Conservation (phyloP, 257 asterid species). For the Solanum sparsipilum region DNA sequence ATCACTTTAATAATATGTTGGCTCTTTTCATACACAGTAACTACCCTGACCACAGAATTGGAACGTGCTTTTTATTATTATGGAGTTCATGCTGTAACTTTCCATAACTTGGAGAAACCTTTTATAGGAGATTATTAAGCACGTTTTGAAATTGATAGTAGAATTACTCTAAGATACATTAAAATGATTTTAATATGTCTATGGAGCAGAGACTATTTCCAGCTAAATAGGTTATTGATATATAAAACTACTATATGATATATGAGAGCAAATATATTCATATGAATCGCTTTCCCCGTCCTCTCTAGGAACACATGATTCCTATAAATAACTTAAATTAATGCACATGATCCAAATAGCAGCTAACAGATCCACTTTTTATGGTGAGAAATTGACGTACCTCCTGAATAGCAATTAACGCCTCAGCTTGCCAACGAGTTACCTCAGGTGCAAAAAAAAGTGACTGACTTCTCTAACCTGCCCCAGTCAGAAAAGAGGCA, state of each 20-base stretch:
- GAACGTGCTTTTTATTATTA: background rate
- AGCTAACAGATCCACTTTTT: background rate
- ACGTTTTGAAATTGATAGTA: background rate
- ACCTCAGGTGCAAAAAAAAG: slow-evolving; percentile 32
- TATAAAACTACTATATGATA: background rate
- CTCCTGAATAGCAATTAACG: slow-evolving; percentile 83
- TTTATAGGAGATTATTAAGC: background rate
- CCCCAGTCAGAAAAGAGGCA: background rate
- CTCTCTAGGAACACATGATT: background rate
- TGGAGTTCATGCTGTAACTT: background rate
- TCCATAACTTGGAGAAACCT: background rate
- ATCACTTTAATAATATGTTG: background rate
- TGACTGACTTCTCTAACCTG: slow-evolving; percentile 69
- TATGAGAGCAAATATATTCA: background rate
- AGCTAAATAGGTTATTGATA: background rate
- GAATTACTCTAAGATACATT: background rate
- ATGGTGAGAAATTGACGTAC: slow-evolving; percentile 25
- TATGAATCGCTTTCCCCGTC: background rate
- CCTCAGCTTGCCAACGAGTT: slow-evolving; percentile 87
- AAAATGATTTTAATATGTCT: background rate
- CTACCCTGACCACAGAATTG: background rate
- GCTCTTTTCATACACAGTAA: background rate
- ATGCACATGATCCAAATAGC: background rate
- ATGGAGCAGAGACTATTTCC: background rate
- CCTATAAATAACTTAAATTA: background rate